These are phyloP conservation scores for Voacanga thouarsii DNA, from an alignment of 257 asterid species.

Conservation along the genomic window DNA sequence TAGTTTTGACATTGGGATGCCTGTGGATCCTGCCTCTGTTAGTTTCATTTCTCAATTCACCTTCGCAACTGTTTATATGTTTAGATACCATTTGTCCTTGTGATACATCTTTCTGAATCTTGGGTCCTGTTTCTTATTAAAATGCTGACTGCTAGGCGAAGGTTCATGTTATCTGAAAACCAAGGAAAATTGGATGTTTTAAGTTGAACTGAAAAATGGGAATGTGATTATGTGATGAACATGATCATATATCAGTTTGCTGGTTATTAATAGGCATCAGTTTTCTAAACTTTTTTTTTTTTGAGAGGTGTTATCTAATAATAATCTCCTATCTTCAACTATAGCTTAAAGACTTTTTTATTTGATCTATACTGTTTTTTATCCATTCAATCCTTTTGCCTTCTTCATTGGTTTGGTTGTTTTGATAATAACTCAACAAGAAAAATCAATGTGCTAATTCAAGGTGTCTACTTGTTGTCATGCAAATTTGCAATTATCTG, in stretches of 20 bases:
- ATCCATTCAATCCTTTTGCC: too few relatives aligned
- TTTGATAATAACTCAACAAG: too few relatives aligned
- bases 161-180: not conserved
- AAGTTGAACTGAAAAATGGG: not conserved
- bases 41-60: constrained; percentile 31
- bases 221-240: not conserved
- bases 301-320: too few relatives aligned
- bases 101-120: not conserved
- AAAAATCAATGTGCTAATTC: too few relatives aligned
- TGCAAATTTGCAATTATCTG: too few relatives aligned
- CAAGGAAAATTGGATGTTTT: not conserved
- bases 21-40: constrained; percentile 49
- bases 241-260: not conserved
- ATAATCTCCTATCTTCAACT: too few relatives aligned
- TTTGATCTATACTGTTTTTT: too few relatives aligned
- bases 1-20: constrained; percentile 60
- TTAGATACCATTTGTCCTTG: not conserved
- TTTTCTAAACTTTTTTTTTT: not conserved
- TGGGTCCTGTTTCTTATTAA: not conserved
- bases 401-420: too few relatives aligned
- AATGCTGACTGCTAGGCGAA: not conserved
- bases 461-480: too few relatives aligned
- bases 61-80: not conserved
- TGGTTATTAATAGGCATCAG: not conserved
- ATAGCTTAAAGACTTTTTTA: too few relatives aligned